Base-by-base conservation (phyloP, 306 rosid species). In the Rosa chinensis region DNA sequence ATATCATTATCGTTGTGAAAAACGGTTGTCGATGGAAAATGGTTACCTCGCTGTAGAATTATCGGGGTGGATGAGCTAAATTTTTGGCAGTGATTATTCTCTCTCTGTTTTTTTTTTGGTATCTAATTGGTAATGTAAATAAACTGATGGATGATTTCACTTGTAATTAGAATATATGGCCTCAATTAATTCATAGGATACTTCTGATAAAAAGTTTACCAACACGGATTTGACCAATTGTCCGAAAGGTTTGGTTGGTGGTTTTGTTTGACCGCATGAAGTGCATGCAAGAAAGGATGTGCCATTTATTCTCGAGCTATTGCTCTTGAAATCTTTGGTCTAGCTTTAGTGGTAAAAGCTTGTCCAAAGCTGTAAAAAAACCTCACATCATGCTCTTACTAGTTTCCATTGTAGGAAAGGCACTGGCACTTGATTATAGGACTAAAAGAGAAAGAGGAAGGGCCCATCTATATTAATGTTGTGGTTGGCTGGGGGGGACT, bases 141-240 rank as follows among this genome's bases (percentile, higher is more conserved):
- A 25, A 20, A 7, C 62, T 20, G 4, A 58, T 21, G 16, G 43
- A 21, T 56, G n/a, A 56, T n/a, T 8, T 12, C 42, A 17, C 28
- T 20, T 18, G 44, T 44, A 23, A 45, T 28, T 5, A 45, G 71
- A 75, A 25, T 2, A 50, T 13, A 50, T 13, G 49, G n/a, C 17
- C n/a, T 61, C 39, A 25, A 10, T 55, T 62, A 48, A 13, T 4
- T 52, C 82, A 80, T 84, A 10, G 84, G 87, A 80, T 84, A 10
- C 79, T 79, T 68, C 71, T 45, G 14, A 67, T 61, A 23, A 9
- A 10, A 28, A 2, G 16, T 40, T 16, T 18, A 40, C 32, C 25
- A 84, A 84, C 78, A 52, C 25, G 63, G 77, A 76, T 79, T 89
- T 92, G 97, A 92, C 94, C 88, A 68, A 72, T 69, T 81, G 45